A percentile compares a stretch with the other conserved stretches of the same genome.
These are phyloP conservation scores for Sporisorium sorghi DNA, from an alignment of 1,284 basidiomycete species.

Conservation along the genomic window DNA sequence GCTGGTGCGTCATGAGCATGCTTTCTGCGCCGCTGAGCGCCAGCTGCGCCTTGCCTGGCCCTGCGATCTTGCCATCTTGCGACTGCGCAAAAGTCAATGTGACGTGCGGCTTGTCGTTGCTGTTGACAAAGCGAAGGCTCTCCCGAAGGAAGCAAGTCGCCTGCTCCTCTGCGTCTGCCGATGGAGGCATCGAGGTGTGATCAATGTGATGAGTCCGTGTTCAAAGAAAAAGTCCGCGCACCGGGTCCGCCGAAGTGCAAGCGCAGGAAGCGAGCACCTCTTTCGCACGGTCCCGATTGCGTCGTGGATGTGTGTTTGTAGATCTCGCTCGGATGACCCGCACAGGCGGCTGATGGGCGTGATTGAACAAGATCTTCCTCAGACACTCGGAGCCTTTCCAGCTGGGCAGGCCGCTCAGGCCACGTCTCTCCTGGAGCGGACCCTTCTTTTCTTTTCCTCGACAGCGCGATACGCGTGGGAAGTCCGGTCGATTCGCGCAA, in stretches of 20 bases:
- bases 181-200: background rate
- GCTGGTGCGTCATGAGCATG: slow-evolving; percentile 93
- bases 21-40: slow-evolving; percentile 86
- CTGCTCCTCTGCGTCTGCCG: slow-evolving; percentile 14
- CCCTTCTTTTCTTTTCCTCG: background rate
- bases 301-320: too few relatives aligned
- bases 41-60: slow-evolving; percentile 79
- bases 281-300: background rate
- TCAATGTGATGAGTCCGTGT: background rate
- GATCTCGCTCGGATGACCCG: background rate
- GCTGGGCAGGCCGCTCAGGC: slow-evolving; percentile 3
- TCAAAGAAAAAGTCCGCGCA: too few relatives aligned
- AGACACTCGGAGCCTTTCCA: too few relatives aligned
- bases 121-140: slow-evolving; percentile 9
- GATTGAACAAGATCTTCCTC: background rate
- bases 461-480: background rate
- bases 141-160: slow-evolving; percentile 21
- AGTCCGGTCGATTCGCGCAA: background rate
- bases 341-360: background rate
- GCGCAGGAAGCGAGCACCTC: too few relatives aligned
- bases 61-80: slow-evolving; percentile 91
- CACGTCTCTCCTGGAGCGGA: slow-evolving; percentile 1
- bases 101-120: slow-evolving; percentile 61
- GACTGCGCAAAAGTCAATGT: slow-evolving; percentile 97
- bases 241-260: too few relatives aligned